These are phyloP conservation scores for Tilletia horrida DNA, from an alignment of 1,284 basidiomycete genomes.

Conservation along the genomic window DNA sequence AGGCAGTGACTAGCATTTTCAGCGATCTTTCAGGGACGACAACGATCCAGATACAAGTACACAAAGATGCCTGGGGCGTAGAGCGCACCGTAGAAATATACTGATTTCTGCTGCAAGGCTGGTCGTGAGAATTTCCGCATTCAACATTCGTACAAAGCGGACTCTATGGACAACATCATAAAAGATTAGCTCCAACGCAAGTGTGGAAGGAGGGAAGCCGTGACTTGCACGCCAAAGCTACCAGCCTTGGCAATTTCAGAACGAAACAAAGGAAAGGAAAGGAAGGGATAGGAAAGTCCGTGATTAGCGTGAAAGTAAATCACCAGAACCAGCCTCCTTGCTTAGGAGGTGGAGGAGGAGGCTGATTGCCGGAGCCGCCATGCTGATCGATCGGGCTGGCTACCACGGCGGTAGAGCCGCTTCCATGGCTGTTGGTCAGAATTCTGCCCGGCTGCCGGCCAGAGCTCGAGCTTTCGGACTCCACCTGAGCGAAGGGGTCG, in stretches of 20 bases:
- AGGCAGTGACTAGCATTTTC: neutral
- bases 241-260: too few species aligned
- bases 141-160: too few species aligned
- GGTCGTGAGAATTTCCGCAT: too few species aligned
- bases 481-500: neutral
- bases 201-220: too few species aligned
- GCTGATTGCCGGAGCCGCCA: too few species aligned
- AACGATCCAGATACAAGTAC: neutral
- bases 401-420: neutral
- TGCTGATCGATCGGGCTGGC: neutral
- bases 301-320: neutral
- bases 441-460: neutral
- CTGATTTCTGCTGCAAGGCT: neutral
- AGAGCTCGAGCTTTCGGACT: neutral
- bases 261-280: neutral
- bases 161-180: too few species aligned
- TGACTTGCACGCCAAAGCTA: too few species aligned
- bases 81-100: neutral
- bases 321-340: neutral
- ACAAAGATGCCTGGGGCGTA: slow-evolving; percentile 1
- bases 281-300: neutral
- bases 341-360: neutral
- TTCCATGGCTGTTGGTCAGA: neutral
- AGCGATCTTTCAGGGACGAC: neutral
- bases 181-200: too few species aligned